Conservation (phyloP, 257 asterid genomes). For the Pogostemon cablin region DNA sequence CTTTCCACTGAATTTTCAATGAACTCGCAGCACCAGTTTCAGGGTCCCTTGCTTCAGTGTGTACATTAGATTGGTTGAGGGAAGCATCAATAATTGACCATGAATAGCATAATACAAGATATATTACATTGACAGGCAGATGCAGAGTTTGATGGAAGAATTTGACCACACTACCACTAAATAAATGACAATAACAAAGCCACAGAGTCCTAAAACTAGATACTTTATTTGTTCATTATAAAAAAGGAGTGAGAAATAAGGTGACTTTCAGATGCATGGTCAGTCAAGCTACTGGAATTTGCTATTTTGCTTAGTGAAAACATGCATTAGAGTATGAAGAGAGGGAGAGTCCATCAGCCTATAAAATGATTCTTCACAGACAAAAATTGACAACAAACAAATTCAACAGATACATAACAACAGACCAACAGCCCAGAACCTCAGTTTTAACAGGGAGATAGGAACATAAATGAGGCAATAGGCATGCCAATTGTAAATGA, state of each 20-base stretch:
- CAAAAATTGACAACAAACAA: not conserved
- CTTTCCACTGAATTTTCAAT: slow-evolving; percentile 88
- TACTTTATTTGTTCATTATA: not conserved
- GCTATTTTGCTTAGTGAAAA: not conserved
- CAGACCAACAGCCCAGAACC: slow-evolving; percentile 8
- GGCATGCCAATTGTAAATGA: no score
- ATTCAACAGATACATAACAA: slow-evolving; percentile 8
- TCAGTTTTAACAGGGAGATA: slow-evolving; percentile 7
- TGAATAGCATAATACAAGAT: slow-evolving; percentile 19
- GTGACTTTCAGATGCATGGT: slow-evolving; percentile 18
- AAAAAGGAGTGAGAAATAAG: not conserved
- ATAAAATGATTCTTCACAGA: no score
- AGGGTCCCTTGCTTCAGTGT: slow-evolving; percentile 89
- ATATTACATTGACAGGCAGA: not conserved
- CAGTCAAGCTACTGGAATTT: not conserved
- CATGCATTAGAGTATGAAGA: slow-evolving; percentile 1
- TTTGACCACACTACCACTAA: not conserved
- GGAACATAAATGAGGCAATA: not conserved
- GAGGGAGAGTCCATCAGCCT: not conserved
- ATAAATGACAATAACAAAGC: not conserved
- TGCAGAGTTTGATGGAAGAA: slow-evolving; percentile 14
- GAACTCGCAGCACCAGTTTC: slow-evolving; percentile 63
- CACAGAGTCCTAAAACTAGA: not conserved
- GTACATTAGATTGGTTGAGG: slow-evolving; percentile 29
- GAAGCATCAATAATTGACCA: slow-evolving; percentile 28